Conservation (phyloP, 176 grass and related monocot species). For the Metroxylon sagu region DNA sequence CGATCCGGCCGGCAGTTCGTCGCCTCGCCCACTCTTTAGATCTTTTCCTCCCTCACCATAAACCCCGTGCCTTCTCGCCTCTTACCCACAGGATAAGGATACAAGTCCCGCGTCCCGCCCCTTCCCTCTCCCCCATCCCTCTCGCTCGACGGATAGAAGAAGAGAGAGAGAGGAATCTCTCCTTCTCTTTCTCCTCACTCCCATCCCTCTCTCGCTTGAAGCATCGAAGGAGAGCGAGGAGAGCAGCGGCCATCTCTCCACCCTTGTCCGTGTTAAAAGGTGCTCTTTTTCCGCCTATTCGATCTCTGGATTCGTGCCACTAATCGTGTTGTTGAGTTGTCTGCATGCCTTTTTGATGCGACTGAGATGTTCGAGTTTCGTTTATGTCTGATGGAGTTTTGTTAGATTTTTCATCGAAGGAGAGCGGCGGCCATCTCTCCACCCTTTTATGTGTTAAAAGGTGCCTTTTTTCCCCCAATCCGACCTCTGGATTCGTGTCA, state of each 20-base stretch:
- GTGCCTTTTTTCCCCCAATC: neutral
- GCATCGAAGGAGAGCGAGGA: neutral
- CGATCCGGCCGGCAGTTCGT: no score
- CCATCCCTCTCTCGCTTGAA: no score
- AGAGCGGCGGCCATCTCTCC: neutral
- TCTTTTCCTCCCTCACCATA: neutral
- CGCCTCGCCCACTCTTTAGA: no score
- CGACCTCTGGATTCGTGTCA: neutral
- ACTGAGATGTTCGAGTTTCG: no score
- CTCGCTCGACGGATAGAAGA: conserved; percentile 5
- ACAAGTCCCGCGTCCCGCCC: conserved; percentile 12
- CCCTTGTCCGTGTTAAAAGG: neutral
- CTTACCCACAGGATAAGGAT: conserved; percentile 33
- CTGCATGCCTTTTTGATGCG: no score
- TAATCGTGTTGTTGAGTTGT: no score
- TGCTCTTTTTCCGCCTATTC: neutral
- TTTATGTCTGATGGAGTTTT: no score
- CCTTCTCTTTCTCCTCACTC: neutral
- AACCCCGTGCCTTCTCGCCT: neutral
- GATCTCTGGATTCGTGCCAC: neutral
- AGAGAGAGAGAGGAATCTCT: conserved; percentile 11
- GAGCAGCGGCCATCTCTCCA: neutral
- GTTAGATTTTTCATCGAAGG: no score
- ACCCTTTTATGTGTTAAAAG: neutral
- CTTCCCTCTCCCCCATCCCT: neutral